phyloP scores from a whole-genome alignment of 2,329 filamentous ascomycete species.

The Phoma sp. region DNA sequence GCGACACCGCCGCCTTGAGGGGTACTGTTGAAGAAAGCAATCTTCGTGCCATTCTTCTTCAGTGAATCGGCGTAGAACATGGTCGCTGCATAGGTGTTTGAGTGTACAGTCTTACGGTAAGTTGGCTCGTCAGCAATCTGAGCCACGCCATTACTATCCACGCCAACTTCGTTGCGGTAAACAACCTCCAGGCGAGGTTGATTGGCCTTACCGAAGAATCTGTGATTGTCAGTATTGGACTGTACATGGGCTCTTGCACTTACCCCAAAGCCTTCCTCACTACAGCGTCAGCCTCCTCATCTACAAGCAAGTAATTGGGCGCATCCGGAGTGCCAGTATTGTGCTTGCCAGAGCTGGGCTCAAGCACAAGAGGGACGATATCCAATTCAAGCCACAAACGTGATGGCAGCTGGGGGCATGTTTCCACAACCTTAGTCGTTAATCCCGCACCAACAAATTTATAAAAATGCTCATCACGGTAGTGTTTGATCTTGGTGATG shows the following conservation, averaged over 20 bases:
- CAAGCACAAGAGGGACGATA: slow-evolving; percentile 72
- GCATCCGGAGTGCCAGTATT: slow-evolving; percentile 5
- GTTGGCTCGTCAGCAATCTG: slow-evolving; percentile 63
- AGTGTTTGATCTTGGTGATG: slow-evolving; percentile 61
- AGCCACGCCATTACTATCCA: slow-evolving; percentile 70
- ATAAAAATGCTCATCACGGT: slow-evolving; percentile 68
- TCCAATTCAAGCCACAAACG: slow-evolving; percentile 79
- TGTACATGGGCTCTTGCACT: slow-evolving; percentile 33
- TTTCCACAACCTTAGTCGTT: slow-evolving; percentile 62
- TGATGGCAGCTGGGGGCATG: slow-evolving; percentile 70
- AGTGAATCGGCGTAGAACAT: slow-evolving; percentile 68
- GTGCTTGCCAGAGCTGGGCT: slow-evolving; percentile 20
- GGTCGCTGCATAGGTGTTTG: slow-evolving; percentile 69
- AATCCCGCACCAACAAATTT: slow-evolving; percentile 80
- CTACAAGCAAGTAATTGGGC: slow-evolving; percentile 66
- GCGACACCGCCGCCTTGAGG: slow-evolving; percentile 84
- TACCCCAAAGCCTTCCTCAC: slow-evolving; percentile 78
- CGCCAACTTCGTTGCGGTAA: slow-evolving; percentile 71
- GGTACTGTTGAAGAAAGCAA: slow-evolving; percentile 81
- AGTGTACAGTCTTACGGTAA: slow-evolving; percentile 66
- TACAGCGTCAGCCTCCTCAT: slow-evolving; percentile 83
- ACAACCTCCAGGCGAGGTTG: slow-evolving; percentile 71
- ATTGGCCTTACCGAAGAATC: slow-evolving; percentile 72
- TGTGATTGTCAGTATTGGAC: slow-evolving; percentile 1
- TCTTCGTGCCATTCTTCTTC: slow-evolving; percentile 67